Percentiles rank a stretch among this genome's conserved stretches.
Evolutionary conservation across 1,284 basidiomycete species (phyloP).

Genomic region (Caloboletus inedulis): DNA sequence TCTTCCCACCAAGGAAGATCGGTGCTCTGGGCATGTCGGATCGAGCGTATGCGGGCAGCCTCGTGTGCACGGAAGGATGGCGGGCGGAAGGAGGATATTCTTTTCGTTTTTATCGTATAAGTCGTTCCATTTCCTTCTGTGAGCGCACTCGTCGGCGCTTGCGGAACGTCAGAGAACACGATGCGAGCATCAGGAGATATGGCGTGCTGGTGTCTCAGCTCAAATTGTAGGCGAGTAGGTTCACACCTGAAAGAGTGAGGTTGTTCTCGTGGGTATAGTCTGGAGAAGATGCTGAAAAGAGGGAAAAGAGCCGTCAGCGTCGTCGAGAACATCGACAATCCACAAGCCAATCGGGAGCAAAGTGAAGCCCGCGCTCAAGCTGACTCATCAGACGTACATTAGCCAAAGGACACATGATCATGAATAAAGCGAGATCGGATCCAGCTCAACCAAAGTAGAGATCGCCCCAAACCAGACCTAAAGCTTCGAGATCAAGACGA

Average conservation of each 20-base stretch:
- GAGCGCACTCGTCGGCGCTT: constrained; percentile 1
- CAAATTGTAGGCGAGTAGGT: constrained; percentile 44
- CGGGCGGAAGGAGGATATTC: constrained; percentile 45
- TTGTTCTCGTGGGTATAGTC: constrained; percentile 12
- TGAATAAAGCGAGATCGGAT: background rate
- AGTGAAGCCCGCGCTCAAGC: constrained; percentile 6
- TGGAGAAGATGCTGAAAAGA: constrained; percentile 35
- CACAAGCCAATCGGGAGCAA: background rate
- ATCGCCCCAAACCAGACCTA: too few species aligned
- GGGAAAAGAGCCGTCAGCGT: constrained; percentile 43
- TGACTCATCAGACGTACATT: constrained; percentile 26
- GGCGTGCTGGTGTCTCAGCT: constrained; percentile 67
- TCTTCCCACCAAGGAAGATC: constrained; percentile 60
- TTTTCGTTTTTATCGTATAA: constrained; percentile 42
- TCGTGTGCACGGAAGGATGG: constrained; percentile 50
- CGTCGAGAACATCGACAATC: constrained; percentile 44
- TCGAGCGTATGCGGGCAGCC: constrained; percentile 50
- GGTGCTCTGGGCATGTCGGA: constrained; percentile 46
- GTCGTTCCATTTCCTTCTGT: constrained; percentile 20
- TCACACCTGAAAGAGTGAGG: background rate
- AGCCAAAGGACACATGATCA: constrained; percentile 4
- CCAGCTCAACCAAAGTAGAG: background rate
- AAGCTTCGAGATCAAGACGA: too few species aligned
- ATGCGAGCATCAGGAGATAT: constrained; percentile 53
- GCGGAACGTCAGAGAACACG: constrained; percentile 55